Conservation (phyloP, 169 alveolate genomes). For the Plasmodium vivax region DNA sequence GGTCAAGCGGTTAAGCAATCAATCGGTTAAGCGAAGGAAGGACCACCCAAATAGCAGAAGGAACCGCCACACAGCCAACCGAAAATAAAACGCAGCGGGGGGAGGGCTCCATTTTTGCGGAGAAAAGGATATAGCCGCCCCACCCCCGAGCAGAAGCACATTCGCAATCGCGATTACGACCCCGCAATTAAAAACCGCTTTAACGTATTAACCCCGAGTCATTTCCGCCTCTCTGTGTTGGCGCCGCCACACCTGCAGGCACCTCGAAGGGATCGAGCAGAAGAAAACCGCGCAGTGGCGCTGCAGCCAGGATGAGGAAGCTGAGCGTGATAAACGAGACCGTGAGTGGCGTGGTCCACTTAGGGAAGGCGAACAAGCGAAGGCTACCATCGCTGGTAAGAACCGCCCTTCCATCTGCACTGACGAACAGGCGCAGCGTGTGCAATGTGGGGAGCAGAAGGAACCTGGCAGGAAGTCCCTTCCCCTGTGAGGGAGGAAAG, state of each 20-base stretch:
- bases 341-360: not conserved
- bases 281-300: not conserved
- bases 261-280: not conserved
- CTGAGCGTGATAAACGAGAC: not conserved
- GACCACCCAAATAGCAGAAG: not conserved
- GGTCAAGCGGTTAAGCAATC: not conserved
- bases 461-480: not conserved
- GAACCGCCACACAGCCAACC: not conserved
- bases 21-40: not conserved
- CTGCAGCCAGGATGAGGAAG: not conserved
- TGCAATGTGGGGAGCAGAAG: not conserved
- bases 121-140: not conserved
- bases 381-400: not conserved
- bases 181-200: not conserved
- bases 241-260: not conserved
- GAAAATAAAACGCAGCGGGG: not conserved
- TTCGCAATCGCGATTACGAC: not conserved
- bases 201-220: not conserved
- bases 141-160: not conserved
- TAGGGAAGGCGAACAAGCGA: not conserved
- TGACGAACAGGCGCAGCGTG: not conserved
- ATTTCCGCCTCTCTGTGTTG: not conserved
- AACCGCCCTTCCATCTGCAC: not conserved
- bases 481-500: not conserved
- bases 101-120: not conserved